These are phyloP conservation scores for Linum lewisii DNA, from an alignment of 345 rosid genomes.

Conservation along the genomic window DNA sequence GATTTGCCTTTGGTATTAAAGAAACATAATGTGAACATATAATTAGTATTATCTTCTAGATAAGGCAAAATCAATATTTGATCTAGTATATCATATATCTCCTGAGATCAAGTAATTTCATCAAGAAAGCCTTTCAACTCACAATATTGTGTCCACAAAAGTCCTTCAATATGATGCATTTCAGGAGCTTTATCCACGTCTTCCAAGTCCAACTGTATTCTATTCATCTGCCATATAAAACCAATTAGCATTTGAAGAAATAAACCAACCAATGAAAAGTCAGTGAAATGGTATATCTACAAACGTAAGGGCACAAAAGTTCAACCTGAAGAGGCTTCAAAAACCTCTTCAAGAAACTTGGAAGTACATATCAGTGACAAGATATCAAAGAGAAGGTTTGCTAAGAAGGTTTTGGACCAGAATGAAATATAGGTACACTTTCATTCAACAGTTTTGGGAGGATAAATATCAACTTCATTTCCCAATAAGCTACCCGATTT, in stretches of 20 bases:
- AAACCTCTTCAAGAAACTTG: neutral
- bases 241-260: constrained; percentile 8
- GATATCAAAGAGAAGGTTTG: neutral
- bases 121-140: constrained; percentile 23
- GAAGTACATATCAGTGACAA: neutral
- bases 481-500: neutral
- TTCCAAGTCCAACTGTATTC: constrained; percentile 45
- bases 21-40: constrained; percentile 14
- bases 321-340: neutral
- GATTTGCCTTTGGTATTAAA: constrained; percentile 65
- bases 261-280: neutral
- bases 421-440: neutral
- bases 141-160: constrained; percentile 82
- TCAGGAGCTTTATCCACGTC: constrained; percentile 58
- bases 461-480: neutral
- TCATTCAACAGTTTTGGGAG: neutral
- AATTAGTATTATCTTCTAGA: neutral
- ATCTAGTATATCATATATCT: neutral
- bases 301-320: neutral
- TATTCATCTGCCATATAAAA: constrained; percentile 47
- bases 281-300: neutral
- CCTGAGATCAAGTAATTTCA: neutral
- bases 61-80: constrained; percentile 3
- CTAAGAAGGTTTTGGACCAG: neutral
- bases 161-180: constrained; percentile 78